Percentiles rank a stretch among this genome's conserved stretches.
These are phyloP conservation scores for Aspergillus terreus DNA, from an alignment of 2,329 filamentous ascomycete genomes.

Conservation along the genomic window DNA sequence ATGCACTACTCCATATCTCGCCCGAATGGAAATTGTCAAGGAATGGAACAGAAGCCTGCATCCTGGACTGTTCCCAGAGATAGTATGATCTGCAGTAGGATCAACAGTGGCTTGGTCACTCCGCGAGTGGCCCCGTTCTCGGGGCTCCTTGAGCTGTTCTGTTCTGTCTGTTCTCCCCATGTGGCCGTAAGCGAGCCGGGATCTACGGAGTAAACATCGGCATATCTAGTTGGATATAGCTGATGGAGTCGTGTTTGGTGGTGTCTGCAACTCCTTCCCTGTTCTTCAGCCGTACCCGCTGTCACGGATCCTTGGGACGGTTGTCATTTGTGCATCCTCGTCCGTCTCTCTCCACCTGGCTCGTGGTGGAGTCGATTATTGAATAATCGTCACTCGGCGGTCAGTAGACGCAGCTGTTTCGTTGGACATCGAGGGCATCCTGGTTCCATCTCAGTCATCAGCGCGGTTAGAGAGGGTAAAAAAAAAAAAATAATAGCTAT, in stretches of 20 bases:
- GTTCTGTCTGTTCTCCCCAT: background rate
- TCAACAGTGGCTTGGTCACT: background rate
- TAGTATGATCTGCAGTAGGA: background rate
- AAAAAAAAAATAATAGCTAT: background rate
- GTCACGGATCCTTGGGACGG: background rate
- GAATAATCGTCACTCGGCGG: background rate
- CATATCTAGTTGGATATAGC: background rate
- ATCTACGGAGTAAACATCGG: background rate
- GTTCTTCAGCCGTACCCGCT: conserved; percentile 2
- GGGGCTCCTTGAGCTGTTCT: background rate
- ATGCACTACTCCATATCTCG: too few species aligned
- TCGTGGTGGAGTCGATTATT: background rate
- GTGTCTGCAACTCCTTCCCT: background rate
- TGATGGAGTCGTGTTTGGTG: background rate
- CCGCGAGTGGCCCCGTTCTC: too few species aligned
- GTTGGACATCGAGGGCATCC: background rate
- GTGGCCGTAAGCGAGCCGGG: conserved; percentile 2
- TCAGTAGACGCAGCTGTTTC: background rate
- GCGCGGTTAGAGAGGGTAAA: background rate
- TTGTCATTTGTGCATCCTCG: background rate
- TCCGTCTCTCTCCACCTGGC: background rate
- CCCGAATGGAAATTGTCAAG: background rate
- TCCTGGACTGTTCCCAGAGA: background rate
- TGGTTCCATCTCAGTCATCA: background rate
- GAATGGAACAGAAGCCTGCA: background rate